Percentiles rank a stretch among this genome's conserved stretches.
Conservation (phyloP, 768 basidiomycete species). For the Collybia sp. region DNA sequence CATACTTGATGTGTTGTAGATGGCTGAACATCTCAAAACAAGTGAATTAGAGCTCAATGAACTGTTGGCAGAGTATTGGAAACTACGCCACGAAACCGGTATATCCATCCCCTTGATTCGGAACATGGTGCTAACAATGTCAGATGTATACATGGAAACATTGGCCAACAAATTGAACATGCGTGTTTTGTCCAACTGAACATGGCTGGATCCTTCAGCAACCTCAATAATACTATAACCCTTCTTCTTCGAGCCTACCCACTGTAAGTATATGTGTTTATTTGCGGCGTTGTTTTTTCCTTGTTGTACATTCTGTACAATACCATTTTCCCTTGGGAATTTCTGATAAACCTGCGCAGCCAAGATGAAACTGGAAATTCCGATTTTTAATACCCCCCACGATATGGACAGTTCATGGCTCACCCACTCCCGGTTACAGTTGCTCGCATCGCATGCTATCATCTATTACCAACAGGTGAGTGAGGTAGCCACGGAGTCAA, state of each 20-base stretch:
- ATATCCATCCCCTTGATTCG: conserved; percentile 35
- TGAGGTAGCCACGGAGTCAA: conserved; percentile 4
- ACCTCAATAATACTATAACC: too few species aligned
- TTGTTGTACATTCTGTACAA: conserved; percentile 58
- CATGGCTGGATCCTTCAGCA: conserved; percentile 1
- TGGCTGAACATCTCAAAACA: conserved; percentile 66
- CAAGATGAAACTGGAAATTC: conserved; percentile 60
- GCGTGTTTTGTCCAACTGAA: conserved; percentile 23
- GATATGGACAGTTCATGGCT: conserved; percentile 20
- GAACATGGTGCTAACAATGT: conserved; percentile 2
- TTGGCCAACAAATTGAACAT: conserved; percentile 77
- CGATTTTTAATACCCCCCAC: not conserved
- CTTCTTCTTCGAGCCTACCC: too few species aligned
- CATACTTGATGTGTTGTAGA: conserved; percentile 35
- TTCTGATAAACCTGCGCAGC: conserved; percentile 56
- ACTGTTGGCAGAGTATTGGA: conserved; percentile 81
- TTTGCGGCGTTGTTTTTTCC: conserved; percentile 26
- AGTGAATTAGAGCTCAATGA: conserved; percentile 80
- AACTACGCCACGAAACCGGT: conserved; percentile 61
- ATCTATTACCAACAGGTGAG: conserved; percentile 40
- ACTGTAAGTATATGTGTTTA: conserved; percentile 3
- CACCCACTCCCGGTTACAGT: conserved; percentile 83
- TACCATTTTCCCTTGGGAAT: conserved; percentile 68
- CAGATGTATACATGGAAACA: conserved; percentile 86
- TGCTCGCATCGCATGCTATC: conserved; percentile 78